Evolutionary conservation across 2,329 filamentous ascomycete genomes (phyloP).

Genomic region (Zymoseptoria crescenta): DNA sequence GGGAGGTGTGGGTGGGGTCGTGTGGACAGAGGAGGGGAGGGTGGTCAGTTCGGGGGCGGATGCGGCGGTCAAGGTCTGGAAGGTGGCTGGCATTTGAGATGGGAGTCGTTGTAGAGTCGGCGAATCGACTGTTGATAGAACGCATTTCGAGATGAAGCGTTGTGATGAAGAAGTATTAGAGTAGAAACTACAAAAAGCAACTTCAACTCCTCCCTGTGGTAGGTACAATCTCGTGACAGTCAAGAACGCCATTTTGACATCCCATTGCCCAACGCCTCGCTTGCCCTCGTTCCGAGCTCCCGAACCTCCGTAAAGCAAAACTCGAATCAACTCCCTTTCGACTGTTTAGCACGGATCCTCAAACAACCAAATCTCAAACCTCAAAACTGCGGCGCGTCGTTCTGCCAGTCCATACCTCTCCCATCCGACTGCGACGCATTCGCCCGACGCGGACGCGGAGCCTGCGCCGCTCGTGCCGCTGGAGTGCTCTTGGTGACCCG

Average conservation of each 20-base stretch:
- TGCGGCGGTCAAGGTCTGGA: conserved; percentile 87
- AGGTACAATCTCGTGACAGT: not conserved
- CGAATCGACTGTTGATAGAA: not conserved
- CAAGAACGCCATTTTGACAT: not conserved
- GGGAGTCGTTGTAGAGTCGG: too few species aligned
- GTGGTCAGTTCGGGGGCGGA: conserved; percentile 78
- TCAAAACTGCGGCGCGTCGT: not conserved
- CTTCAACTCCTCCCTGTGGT: not conserved
- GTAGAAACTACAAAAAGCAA: not conserved
- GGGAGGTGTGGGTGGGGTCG: conserved; percentile 83
- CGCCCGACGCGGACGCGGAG: too few species aligned
- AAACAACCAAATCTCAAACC: not conserved
- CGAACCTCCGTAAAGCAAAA: not conserved
- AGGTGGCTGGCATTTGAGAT: conserved; percentile 45
- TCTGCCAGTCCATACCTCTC: not conserved
- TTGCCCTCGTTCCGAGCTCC: not conserved
- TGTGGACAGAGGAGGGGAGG: conserved; percentile 62
- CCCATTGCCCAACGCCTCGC: not conserved
- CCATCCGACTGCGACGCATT: not conserved
- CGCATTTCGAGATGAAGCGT: not conserved
- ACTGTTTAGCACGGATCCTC: not conserved
- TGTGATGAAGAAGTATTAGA: not conserved
- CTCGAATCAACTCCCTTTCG: not conserved
- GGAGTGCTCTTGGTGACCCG: not conserved
- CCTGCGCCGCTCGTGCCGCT: not conserved